A percentile compares a stretch with the other conserved stretches of the same genome.
Conservation (phyloP, 2,329 filamentous ascomycete genomes). For the Penicillium sp. region DNA sequence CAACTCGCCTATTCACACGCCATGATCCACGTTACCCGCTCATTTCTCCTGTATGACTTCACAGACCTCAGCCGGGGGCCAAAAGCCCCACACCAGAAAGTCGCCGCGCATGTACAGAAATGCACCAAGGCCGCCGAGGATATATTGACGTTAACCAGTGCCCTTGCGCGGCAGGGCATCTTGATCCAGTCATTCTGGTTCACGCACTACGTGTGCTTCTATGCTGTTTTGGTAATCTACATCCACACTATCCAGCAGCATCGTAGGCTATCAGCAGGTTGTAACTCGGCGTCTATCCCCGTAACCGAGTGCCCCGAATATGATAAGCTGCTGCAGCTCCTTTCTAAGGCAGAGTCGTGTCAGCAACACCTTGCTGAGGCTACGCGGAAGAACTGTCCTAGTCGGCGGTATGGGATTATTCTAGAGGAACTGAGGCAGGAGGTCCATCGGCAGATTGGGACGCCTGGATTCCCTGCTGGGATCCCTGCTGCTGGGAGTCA, state of each 20-base stretch:
- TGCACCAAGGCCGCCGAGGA: conserved; percentile 45
- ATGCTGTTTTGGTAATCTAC: conserved; percentile 42
- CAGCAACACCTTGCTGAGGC: conserved; percentile 47
- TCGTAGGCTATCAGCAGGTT: conserved; percentile 16
- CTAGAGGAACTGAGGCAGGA: conserved; percentile 46
- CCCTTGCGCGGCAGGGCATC: conserved; percentile 35
- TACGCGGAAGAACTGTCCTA: conserved; percentile 47
- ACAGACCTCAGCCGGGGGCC: conserved; percentile 35
- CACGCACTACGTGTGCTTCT: conserved; percentile 44
- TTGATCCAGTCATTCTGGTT: conserved; percentile 45
- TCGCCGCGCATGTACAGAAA: conserved; percentile 40
- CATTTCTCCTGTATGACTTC: conserved; percentile 38
- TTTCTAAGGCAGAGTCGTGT: conserved; percentile 45
- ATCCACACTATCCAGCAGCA: conserved; percentile 44
- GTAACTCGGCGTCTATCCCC: conserved; percentile 14
- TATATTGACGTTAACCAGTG: conserved; percentile 37
- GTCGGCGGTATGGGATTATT: conserved; percentile 48
- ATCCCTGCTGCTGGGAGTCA: neutral
- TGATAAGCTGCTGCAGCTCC: conserved; percentile 31
- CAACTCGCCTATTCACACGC: conserved; percentile 40
- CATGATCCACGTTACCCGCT: conserved; percentile 40
- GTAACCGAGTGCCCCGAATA: conserved; percentile 20
- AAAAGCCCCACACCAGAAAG: conserved; percentile 28
- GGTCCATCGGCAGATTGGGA: conserved; percentile 36
- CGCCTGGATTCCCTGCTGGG: conserved; percentile 7